phyloP scores from a whole-genome alignment of 192 early-diverging fungal genomes.

The Phycomyces nitens region DNA sequence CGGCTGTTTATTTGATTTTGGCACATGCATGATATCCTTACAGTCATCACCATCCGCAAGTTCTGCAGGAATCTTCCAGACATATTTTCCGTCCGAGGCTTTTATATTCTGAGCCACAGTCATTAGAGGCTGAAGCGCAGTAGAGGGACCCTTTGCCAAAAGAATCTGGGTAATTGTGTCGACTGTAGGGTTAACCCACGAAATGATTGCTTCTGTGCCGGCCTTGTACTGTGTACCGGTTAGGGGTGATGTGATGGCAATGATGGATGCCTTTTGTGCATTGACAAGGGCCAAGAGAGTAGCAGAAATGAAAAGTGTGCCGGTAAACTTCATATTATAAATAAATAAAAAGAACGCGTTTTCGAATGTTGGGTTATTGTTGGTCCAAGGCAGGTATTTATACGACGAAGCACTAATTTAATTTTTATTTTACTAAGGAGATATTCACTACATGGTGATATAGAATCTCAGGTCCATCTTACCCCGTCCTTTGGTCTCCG shows the following conservation, averaged over 20 bases:
- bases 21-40: not conserved
- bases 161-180: constrained; percentile 25
- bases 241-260: constrained; percentile 23
- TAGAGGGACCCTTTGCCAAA: constrained; percentile 22
- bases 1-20: no score
- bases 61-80: constrained; percentile 28
- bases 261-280: constrained; percentile 14
- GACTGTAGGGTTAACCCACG: constrained; percentile 19
- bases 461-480: no score
- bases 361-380: not conserved
- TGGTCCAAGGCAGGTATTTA: not conserved
- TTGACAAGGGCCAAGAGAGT: constrained; percentile 14
- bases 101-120: constrained; percentile 27
- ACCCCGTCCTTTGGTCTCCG: no score
- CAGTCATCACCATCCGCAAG: constrained; percentile 24
- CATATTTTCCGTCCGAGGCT: constrained; percentile 12
- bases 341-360: constrained; percentile 2
- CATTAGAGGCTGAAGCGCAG: constrained; percentile 24
- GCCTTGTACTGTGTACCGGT: constrained; percentile 15
- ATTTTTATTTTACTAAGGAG: no score
- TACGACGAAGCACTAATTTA: no score
- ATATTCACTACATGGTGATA: no score
- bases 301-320: constrained; percentile 22
- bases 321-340: constrained; percentile 27
- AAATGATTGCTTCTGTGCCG: constrained; percentile 20